These are phyloP conservation scores for Fusarium irregulare DNA, from an alignment of 2,329 filamentous ascomycete genomes.

Conservation along the genomic window DNA sequence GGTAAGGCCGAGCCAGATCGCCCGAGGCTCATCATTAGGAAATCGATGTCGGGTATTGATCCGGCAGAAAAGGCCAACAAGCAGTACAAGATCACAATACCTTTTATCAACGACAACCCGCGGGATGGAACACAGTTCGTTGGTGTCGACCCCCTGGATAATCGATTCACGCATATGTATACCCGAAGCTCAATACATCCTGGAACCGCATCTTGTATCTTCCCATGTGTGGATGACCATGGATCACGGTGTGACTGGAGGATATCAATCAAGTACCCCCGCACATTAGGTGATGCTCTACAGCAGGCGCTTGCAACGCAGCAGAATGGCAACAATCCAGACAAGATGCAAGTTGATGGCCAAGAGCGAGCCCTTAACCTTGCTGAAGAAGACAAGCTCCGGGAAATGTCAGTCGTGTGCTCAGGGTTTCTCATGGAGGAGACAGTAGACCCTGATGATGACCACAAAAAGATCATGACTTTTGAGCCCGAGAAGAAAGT, in stretches of 20 bases:
- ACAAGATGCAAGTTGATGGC: constrained; percentile 55
- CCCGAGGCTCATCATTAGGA: constrained; percentile 58
- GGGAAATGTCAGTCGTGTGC: constrained; percentile 91
- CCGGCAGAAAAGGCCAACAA: constrained; percentile 54
- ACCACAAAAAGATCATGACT: constrained; percentile 86
- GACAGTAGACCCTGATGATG: constrained; percentile 77
- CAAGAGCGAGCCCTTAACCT: constrained; percentile 58
- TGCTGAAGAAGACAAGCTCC: constrained; percentile 82
- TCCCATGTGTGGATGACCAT: constrained; percentile 91
- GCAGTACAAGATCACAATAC: constrained; percentile 69
- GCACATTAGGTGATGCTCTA: constrained; percentile 84
- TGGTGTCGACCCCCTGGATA: constrained; percentile 81
- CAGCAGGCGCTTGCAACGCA: constrained; percentile 60
- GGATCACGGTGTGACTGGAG: constrained; percentile 87
- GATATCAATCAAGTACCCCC: constrained; percentile 85
- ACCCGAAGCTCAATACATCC: constrained; percentile 83
- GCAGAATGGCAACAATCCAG: constrained; percentile 49
- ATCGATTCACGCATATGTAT: constrained; percentile 90
- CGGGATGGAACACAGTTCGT: constrained; percentile 93
- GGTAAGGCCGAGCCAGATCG: constrained; percentile 55
- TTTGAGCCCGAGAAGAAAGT: constrained; percentile 82
- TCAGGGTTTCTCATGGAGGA: constrained; percentile 92
- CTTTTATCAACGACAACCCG: constrained; percentile 80
- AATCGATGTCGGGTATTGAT: constrained; percentile 53
- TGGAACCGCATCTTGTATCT: constrained; percentile 85